Base-by-base conservation (phyloP, 1,284 basidiomycete species). In the Moesziomyces sp. region DNA sequence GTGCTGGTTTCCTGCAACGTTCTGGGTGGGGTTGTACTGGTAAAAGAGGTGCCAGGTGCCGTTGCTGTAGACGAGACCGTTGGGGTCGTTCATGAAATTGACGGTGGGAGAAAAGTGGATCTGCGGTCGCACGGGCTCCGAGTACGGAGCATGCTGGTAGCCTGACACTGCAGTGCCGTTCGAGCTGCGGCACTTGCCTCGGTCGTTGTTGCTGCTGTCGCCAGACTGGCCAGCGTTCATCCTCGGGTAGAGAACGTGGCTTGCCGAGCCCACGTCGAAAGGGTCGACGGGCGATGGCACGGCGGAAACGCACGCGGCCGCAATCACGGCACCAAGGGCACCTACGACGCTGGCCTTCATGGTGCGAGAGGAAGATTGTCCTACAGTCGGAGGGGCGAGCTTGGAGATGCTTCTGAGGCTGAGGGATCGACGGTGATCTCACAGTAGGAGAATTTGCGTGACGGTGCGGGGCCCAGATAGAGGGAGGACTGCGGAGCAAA, bases 21-120 rank as follows among this genome's bases (percentile, higher is more conserved):
- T 56, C 42, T 75, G 77, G 13, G 82, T 81, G 9, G 86, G 85
- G 70, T 86, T 77, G 77, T 75, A 86, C 73, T 86, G 85, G 77
- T 85, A 86, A 73, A 86, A 86, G 52, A 86, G 53, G 63, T 86
- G 86, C 81, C 83, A 86, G 6, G 81, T 83, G n/a, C 85, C 85
- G 46, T 85, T 82, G 28, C 60, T 66, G 67, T 74, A 68, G 64
- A 85, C 84, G 38, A 85, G 62, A 30, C 86, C 85, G 62, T 86
- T 86, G 4, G 85, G 86, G 58, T 86, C 86, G 67, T 86, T 86
- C 85, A 86, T 86, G 60, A 85, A 86, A 30, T 76, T 78, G 52
- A 66, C 62, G 3, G 63, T 67, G n/a, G 78, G 78, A n/a, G 70
- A 71, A 43, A 74, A 80, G 64, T 80, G 78, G 52, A 79, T 70